A percentile compares a stretch with the other conserved stretches of the same genome.
Conservation (phyloP, 768 basidiomycete genomes). For the Psilocybe subaeruginosa region DNA sequence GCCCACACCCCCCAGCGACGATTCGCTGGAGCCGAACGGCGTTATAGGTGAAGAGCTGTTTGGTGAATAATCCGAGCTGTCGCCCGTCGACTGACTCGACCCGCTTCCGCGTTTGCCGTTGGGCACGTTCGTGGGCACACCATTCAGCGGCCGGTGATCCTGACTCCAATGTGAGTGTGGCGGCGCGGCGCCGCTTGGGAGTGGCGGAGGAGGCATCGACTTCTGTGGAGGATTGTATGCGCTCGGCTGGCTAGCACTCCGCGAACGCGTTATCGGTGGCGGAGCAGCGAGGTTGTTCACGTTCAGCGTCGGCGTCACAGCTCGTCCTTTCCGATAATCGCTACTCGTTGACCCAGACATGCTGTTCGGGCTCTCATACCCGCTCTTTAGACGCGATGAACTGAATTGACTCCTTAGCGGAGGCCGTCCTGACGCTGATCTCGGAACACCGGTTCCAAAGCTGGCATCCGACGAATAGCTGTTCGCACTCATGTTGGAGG, state of each 20-base stretch:
- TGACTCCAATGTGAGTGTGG: conserved; percentile 44
- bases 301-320: conserved; percentile 36
- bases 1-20: conserved; percentile 64
- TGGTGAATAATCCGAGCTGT: conserved; percentile 84
- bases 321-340: conserved; percentile 35
- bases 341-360: conserved; percentile 23
- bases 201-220: conserved; percentile 58
- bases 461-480: conserved; percentile 51
- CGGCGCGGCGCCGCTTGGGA: conserved; percentile 29
- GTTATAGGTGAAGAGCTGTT: conserved; percentile 88
- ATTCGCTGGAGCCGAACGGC: conserved; percentile 89
- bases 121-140: conserved; percentile 36
- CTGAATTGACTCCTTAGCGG: conserved; percentile 72
- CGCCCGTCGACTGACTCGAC: conserved; percentile 81
- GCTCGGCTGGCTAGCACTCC: conserved; percentile 81
- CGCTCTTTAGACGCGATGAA: conserved; percentile 57
- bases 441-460: conserved; percentile 33
- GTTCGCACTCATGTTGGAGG: conserved; percentile 43
- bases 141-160: conserved; percentile 21
- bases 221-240: conserved; percentile 66
- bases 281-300: conserved; percentile 18
- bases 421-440: conserved; percentile 36
- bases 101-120: conserved; percentile 80
- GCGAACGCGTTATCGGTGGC: conserved; percentile 55
- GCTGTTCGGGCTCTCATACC: conserved; percentile 47